phyloP scores from a whole-genome alignment of 1,139 yeast species.

The Hanseniaspora gamundiae region DNA sequence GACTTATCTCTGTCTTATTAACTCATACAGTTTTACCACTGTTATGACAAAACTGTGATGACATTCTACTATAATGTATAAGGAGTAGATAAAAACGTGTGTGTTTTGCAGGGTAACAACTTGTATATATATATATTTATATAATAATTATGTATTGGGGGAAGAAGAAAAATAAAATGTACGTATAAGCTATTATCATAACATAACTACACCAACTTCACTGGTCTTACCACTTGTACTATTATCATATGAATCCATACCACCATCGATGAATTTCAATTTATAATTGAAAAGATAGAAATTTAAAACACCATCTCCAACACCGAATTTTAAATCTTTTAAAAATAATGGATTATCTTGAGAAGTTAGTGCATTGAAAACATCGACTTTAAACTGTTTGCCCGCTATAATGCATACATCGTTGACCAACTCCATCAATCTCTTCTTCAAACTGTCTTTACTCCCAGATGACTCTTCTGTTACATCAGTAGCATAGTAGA shows the following conservation, averaged over 20 bases:
- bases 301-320: conserved; percentile 87
- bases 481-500: conserved; percentile 70
- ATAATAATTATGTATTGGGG: background rate
- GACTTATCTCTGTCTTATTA: too few species aligned
- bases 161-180: background rate
- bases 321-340: conserved; percentile 76
- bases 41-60: too few species aligned
- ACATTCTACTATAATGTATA: too few species aligned
- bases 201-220: conserved; percentile 82
- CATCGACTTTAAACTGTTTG: conserved; percentile 61
- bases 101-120: too few species aligned
- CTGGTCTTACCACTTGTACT: conserved; percentile 31
- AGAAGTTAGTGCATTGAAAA: conserved; percentile 81
- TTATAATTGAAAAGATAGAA: conserved; percentile 86
- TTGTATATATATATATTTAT: background rate
- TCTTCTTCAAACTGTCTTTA: conserved; percentile 34
- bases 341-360: conserved; percentile 82
- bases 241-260: conserved; percentile 41
- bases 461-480: conserved; percentile 32
- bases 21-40: too few species aligned
- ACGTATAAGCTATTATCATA: too few species aligned
- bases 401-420: conserved; percentile 69
- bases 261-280: conserved; percentile 73
- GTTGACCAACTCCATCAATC: conserved; percentile 49
- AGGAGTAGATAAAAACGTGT: too few species aligned